Evolutionary conservation across 441 rosid genomes (phyloP).

Genomic region (Arabidopsis hybrid): DNA sequence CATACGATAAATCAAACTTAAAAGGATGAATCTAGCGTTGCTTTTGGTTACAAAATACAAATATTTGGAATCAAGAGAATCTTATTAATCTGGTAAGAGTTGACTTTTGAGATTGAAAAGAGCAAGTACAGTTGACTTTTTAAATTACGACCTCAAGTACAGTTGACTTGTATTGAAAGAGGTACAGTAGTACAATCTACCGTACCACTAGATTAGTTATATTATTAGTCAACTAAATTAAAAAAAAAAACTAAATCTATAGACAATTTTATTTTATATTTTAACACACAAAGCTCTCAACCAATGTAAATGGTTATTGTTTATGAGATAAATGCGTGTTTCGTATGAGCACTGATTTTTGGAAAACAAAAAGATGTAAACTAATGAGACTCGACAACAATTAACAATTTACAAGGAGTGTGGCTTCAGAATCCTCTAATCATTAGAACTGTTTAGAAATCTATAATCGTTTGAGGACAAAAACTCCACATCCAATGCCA

Average conservation of each 20-base stretch:
- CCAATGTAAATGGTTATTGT: slow-evolving; percentile 12
- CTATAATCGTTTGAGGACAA: slow-evolving; percentile 61
- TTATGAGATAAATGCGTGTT: slow-evolving; percentile 13
- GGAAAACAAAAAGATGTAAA: neutral
- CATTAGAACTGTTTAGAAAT: neutral
- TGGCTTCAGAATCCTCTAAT: slow-evolving; percentile 1
- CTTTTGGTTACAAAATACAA: slow-evolving; percentile 4
- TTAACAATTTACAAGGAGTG: slow-evolving; percentile 19
- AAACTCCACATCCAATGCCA: slow-evolving; percentile 74
- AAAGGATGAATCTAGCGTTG: neutral
- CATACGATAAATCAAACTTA: neutral
- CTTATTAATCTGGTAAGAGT: slow-evolving; percentile 17
- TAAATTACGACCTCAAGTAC: slow-evolving; percentile 22
- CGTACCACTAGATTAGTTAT: neutral
- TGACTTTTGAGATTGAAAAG: slow-evolving; percentile 16
- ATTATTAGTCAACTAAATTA: neutral
- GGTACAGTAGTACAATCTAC: slow-evolving; percentile 42
- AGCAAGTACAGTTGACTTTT: slow-evolving; percentile 27
- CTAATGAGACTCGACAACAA: neutral
- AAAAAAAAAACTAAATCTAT: neutral
- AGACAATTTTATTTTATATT: neutral
- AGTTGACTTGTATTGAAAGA: slow-evolving; percentile 36
- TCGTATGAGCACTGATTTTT: neutral
- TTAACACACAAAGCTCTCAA: slow-evolving; percentile 12
- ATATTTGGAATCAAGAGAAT: slow-evolving; percentile 25